phyloP scores from a whole-genome alignment of 257 asterid species.

The Penstemon barbatus region DNA sequence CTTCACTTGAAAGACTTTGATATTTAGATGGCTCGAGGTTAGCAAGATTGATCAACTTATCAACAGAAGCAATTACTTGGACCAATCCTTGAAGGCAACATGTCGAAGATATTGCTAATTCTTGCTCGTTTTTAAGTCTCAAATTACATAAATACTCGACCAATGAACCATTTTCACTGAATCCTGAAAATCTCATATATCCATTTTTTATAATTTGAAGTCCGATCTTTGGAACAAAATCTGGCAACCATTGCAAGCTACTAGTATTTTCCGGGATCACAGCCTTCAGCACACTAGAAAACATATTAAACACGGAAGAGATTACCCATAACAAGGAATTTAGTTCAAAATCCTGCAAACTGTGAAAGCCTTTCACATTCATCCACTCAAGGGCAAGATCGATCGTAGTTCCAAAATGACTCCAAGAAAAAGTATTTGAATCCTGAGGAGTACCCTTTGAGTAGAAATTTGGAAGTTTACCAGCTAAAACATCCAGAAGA shows the following conservation, averaged over 20 bases:
- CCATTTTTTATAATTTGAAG: conserved; percentile 58
- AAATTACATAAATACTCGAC: conserved; percentile 52
- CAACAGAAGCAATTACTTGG: conserved; percentile 53
- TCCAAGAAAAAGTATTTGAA: conserved; percentile 69
- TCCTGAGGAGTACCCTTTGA: conserved; percentile 41
- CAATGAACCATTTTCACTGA: conserved; percentile 43
- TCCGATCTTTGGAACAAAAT: conserved; percentile 80
- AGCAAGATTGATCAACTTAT: conserved; percentile 64
- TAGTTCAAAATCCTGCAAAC: conserved; percentile 43
- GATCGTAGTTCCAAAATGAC: conserved; percentile 58
- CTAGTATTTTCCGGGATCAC: conserved; percentile 52
- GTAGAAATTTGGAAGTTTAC: conserved; percentile 73
- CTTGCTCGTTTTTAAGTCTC: conserved; percentile 46
- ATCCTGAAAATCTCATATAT: conserved; percentile 45
- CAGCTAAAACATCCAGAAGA: conserved; percentile 67
- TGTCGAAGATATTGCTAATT: conserved; percentile 63
- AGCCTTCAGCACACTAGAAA: conserved; percentile 68
- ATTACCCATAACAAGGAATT: conserved; percentile 65
- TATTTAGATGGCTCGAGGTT: conserved; percentile 44
- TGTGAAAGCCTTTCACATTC: conserved; percentile 38
- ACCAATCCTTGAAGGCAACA: conserved; percentile 88
- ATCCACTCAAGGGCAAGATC: conserved; percentile 80
- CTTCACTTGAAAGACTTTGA: conserved; percentile 44
- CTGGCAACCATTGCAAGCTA: conserved; percentile 69
- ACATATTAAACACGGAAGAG: conserved; percentile 72